A percentile compares a stretch with the other conserved stretches of the same genome.
Conservation (phyloP, 2,329 filamentous ascomycete genomes). For the Colletotrichum agaves region DNA sequence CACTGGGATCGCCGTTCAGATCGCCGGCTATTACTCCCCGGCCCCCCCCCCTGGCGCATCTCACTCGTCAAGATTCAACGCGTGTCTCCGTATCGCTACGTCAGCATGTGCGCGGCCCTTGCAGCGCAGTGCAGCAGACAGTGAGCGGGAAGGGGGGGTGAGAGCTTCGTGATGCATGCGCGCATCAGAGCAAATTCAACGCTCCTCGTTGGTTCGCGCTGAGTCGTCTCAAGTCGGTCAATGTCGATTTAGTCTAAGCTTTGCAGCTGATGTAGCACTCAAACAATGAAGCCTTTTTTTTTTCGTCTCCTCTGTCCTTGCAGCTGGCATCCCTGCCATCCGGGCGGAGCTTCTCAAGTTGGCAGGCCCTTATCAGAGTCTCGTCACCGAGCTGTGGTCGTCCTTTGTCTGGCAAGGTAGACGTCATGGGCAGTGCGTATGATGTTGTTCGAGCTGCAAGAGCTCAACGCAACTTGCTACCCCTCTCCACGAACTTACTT, state of each 20-base stretch:
- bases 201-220: neutral
- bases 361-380: neutral
- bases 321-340: neutral
- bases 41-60: neutral
- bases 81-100: neutral
- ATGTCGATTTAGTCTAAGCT: neutral
- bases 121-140: neutral
- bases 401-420: neutral
- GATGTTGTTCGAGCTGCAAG: neutral
- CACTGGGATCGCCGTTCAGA: neutral
- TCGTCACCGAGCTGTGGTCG: neutral
- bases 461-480: neutral
- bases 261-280: neutral
- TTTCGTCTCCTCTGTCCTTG: too few relatives aligned
- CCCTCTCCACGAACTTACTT: neutral
- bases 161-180: too few relatives aligned
- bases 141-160: neutral
- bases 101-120: neutral
- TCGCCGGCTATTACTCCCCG: neutral
- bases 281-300: neutral
- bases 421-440: slow-evolving; percentile 8
- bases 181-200: neutral
- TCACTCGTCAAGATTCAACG: neutral
- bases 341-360: neutral
- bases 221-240: neutral